These are phyloP conservation scores for Eucalyptus guilfoylei DNA, from an alignment of 345 rosid genomes.

Conservation along the genomic window DNA sequence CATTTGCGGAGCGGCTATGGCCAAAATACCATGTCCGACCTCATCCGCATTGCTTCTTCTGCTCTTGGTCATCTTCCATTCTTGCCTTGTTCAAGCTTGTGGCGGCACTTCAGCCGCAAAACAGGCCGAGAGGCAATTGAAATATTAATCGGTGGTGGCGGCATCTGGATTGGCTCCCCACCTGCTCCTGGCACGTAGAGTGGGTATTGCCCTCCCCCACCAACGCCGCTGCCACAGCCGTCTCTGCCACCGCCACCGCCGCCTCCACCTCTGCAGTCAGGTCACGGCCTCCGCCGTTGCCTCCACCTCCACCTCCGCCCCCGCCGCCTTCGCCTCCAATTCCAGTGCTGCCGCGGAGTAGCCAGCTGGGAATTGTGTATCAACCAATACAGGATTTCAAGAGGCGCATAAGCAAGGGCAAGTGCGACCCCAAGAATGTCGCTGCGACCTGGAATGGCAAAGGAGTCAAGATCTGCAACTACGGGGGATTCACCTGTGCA, in stretches of 20 bases:
- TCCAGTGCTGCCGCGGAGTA: neutral
- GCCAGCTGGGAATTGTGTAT: neutral
- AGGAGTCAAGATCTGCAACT: slow-evolving; percentile 12
- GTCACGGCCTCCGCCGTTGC: neutral
- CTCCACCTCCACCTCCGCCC: neutral
- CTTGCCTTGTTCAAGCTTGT: neutral
- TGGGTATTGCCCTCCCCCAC: neutral
- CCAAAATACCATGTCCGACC: too few relatives aligned
- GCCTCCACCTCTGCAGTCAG: neutral
- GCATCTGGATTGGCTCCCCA: neutral
- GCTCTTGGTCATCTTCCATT: neutral
- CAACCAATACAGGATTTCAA: neutral
- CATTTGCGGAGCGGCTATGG: too few relatives aligned
- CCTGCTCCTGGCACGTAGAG: neutral
- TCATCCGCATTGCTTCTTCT: neutral
- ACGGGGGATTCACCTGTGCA: slow-evolving; percentile 20
- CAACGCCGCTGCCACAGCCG: neutral
- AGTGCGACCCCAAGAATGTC: neutral
- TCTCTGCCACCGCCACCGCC: neutral
- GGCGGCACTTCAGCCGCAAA: neutral
- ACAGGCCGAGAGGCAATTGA: neutral
- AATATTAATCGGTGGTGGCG: neutral
- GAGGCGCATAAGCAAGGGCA: neutral
- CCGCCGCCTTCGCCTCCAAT: neutral
- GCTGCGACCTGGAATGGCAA: slow-evolving; percentile 11